Evolutionary conservation across 495 filamentous ascomycete genomes (phyloP), one percentile per base, ranked within the genome.

Genomic region (Barbatosphaeria neglecta): DNA sequence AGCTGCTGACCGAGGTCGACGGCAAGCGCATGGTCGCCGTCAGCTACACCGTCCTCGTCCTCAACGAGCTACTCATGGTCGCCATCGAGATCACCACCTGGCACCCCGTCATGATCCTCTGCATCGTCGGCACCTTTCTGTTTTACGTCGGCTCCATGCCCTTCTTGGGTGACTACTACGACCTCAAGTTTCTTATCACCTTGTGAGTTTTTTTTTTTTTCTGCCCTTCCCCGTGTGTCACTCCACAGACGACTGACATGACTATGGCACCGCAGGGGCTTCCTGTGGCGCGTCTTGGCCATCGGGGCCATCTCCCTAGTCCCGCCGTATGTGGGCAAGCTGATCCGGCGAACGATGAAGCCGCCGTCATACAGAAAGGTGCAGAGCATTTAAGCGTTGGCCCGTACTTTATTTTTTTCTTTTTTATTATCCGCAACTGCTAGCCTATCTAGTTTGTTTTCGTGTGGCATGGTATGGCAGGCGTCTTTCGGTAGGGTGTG

Each of bases 301-400:
- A 86, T 97, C 17, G 67, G 72, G 18, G 82, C 83, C 13, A 81
- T 95, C 18, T 82, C 81, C 38, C 59, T 97, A 38, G 74, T 92
- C 38, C 93, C 93, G n/a, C 83, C 89, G 5, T 94, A 86, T 65
- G 80, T 75, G 45, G 85, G 76, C 4, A 99, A 96, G 71, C 56
- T 87, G 48, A 79, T 95, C 45, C 72, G 84, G 61, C 76, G 88
- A 57, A 85, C 77, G 44, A 81, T 93, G 72, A 87, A 80, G 57
- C 93, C 92, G 44, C 87, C 89, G n/a, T 92, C 83, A 60, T 96
- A 93, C 69, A 74, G 92, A 49, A 99, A 99, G 69, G 90, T 99
- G 16, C 84, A 85, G 63, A 88, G 68, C n/a, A 66, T 64, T 44
- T 70, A 46, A 62, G 16, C 17, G 33, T 24, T 4, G 31, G 13